Percentiles rank a stretch among this genome's conserved stretches.
Conservation (phyloP, 2,329 filamentous ascomycete genomes). For the Stemphylium vesicarium region DNA sequence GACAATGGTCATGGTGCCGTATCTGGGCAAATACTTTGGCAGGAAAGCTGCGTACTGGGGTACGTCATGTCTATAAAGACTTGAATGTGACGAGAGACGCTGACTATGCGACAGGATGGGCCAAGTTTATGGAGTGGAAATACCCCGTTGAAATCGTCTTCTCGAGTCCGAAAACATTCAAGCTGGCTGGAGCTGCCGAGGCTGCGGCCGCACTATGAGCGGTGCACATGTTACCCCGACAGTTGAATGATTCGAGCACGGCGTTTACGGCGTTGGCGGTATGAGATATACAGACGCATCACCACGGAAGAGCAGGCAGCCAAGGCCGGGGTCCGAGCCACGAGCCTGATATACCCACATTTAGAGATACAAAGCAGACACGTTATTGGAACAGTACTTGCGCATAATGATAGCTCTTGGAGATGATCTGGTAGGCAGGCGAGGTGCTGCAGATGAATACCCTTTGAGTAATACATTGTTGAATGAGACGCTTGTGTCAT, state of each 20-base stretch:
- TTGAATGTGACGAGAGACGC: background rate
- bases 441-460: background rate
- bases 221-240: background rate
- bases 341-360: background rate
- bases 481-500: too few relatives aligned
- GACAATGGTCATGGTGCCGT: constrained; percentile 93
- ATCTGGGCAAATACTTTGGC: constrained; percentile 92
- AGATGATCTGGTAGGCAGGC: background rate
- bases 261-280: constrained; percentile 15
- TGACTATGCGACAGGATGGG: constrained; percentile 73
- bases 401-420: background rate
- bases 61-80: constrained; percentile 57
- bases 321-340: background rate
- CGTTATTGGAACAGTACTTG: background rate
- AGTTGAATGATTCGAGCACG: constrained; percentile 13
- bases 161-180: constrained; percentile 55
- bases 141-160: constrained; percentile 77
- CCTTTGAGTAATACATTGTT: too few relatives aligned
- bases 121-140: constrained; percentile 92
- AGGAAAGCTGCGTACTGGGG: constrained; percentile 96
- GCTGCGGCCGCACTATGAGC: constrained; percentile 53
- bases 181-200: constrained; percentile 54
- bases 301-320: background rate
- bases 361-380: background rate
- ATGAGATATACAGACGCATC: background rate